phyloP scores from a whole-genome alignment of 768 basidiomycete species.

The Favolaschia claudopus region DNA sequence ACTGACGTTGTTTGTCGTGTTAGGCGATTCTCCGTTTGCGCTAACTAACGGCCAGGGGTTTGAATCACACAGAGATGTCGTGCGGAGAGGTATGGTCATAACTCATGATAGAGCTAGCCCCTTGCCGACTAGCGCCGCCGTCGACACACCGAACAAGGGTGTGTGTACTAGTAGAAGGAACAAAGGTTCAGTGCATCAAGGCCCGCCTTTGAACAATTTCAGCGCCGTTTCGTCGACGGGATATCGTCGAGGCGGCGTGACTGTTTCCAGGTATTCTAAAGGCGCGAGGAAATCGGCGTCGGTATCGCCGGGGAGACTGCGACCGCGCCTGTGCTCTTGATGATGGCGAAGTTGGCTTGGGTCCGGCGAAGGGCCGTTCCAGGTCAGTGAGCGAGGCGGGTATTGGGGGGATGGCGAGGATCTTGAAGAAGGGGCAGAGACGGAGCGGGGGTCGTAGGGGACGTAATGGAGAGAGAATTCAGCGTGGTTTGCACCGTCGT shows the following conservation, averaged over 20 bases:
- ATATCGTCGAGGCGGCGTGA: conserved; percentile 69
- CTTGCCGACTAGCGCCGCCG: conserved; percentile 8
- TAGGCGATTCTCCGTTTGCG: neutral
- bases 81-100: no score
- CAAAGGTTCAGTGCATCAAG: conserved; percentile 1
- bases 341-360: conserved; percentile 32
- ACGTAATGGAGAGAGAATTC: conserved; percentile 55
- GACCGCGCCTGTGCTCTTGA: conserved; percentile 13
- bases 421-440: conserved; percentile 27
- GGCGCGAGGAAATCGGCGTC: conserved; percentile 56
- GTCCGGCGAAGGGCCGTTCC: conserved; percentile 15
- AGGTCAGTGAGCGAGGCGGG: conserved; percentile 17
- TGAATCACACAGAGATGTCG: neutral
- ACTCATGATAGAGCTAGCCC: conserved; percentile 4
- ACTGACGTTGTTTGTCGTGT: conserved; percentile 1
- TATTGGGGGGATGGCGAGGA: conserved; percentile 26
- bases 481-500: conserved; percentile 39
- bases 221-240: conserved; percentile 67
- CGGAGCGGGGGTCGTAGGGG: conserved; percentile 44
- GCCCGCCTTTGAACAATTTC: conserved; percentile 42
- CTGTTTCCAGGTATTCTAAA: conserved; percentile 70
- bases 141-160: no score
- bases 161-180: neutral
- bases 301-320: conserved; percentile 17
- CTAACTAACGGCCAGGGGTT: neutral